Conservation (phyloP, 2,329 filamentous ascomycete species). For the Fusarium nematophilum region DNA sequence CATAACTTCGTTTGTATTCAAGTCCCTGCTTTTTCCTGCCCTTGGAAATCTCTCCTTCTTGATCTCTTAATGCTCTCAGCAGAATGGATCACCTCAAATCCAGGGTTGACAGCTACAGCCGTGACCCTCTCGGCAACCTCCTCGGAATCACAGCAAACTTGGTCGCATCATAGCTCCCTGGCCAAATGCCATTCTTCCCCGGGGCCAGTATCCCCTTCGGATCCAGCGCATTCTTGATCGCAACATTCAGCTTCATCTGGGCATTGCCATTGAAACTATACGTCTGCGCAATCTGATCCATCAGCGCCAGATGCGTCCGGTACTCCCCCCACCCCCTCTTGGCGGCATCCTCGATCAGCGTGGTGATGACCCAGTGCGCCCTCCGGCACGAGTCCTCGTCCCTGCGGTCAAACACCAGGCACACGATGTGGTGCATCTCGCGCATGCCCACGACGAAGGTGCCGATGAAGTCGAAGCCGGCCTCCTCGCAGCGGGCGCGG, state of each 20-base stretch:
- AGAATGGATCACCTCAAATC: no score
- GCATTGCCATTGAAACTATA: conserved; percentile 34
- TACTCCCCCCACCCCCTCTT: conserved; percentile 34
- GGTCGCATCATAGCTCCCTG: not conserved
- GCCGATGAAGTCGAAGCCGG: conserved; percentile 35
- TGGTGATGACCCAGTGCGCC: conserved; percentile 17
- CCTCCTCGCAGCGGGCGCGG: conserved; percentile 26
- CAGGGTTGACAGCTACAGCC: conserved; percentile 64
- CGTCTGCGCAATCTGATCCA: conserved; percentile 33
- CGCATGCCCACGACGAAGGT: conserved; percentile 32
- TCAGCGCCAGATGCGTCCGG: conserved; percentile 28
- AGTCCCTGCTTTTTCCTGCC: no score
- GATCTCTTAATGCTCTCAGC: no score
- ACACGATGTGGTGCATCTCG: conserved; percentile 36
- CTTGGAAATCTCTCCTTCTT: no score
- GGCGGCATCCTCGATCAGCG: conserved; percentile 26
- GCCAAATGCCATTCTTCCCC: conserved; percentile 33
- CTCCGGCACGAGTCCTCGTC: conserved; percentile 24
- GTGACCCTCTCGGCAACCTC: not conserved
- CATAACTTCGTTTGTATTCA: no score
- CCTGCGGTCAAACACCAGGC: conserved; percentile 25
- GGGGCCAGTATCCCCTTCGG: conserved; percentile 34
- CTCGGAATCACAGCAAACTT: not conserved
- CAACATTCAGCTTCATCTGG: conserved; percentile 22
- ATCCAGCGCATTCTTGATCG: conserved; percentile 26